Conservation (phyloP, 2,329 filamentous ascomycete species). For the Blumeria hordei region DNA sequence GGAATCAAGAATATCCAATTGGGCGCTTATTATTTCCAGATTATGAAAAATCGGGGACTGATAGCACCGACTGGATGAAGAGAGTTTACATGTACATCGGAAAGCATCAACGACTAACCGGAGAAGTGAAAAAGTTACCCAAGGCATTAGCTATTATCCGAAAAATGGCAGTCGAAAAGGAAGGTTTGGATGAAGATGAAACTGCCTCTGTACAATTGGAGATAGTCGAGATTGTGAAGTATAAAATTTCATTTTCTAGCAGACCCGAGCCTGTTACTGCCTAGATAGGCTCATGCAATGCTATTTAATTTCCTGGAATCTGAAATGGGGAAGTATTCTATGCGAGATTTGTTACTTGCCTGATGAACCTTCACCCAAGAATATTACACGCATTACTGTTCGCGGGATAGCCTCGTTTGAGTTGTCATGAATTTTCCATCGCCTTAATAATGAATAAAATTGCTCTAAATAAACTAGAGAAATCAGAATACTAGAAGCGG, state of each 20-base stretch:
- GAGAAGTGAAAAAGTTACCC: constrained; percentile 69
- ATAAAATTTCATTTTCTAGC: constrained; percentile 64
- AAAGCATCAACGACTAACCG: constrained; percentile 65
- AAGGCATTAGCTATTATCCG: constrained; percentile 60
- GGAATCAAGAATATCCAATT: constrained; percentile 24
- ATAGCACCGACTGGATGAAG: constrained; percentile 64
- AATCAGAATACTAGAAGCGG: too few relatives aligned
- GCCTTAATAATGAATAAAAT: too few relatives aligned
- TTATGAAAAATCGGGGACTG: constrained; percentile 30
- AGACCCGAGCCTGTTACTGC: constrained; percentile 62
- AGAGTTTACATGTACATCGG: constrained; percentile 72
- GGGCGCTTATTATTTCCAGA: constrained; percentile 60
- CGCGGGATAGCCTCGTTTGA: too few relatives aligned
- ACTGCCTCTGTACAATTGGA: constrained; percentile 28
- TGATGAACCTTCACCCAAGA: too few relatives aligned
- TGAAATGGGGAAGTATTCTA: too few relatives aligned
- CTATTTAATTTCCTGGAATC: too few relatives aligned
- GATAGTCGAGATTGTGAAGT: constrained; percentile 66
- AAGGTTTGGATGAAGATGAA: constrained; percentile 6
- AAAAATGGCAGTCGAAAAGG: constrained; percentile 18
- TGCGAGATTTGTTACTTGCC: too few relatives aligned
- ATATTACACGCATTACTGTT: too few relatives aligned
- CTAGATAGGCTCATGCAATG: not conserved
- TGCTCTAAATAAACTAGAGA: too few relatives aligned
- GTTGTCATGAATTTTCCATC: too few relatives aligned